Evolutionary conservation across 169 alveolate species (phyloP).

Genomic region (Plasmodium gallinaceum): DNA sequence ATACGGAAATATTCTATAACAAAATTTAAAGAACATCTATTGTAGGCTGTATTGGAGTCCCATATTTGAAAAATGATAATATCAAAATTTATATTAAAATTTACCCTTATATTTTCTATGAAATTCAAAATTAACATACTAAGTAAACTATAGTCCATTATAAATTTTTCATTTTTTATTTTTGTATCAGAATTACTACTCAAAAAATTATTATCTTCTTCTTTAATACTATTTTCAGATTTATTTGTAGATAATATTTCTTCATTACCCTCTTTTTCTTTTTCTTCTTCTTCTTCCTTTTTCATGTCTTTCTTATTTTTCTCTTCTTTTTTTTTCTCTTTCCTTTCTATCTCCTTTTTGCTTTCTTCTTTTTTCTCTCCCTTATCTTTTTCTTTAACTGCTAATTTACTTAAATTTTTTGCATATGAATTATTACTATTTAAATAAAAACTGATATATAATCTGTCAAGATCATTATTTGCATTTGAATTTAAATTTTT

Average conservation of each 20-base stretch:
- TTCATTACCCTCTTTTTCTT: not conserved
- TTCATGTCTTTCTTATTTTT: not conserved
- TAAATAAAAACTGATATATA: conserved; percentile 27
- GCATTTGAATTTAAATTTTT: not conserved
- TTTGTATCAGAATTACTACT: conserved; percentile 1
- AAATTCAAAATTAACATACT: conserved; percentile 57
- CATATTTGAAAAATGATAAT: conserved; percentile 63
- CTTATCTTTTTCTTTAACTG: not conserved
- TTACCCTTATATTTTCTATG: conserved; percentile 44
- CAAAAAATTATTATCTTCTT: not conserved
- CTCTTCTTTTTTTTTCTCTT: not conserved
- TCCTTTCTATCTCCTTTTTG: too few species aligned
- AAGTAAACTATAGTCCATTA: conserved; percentile 16
- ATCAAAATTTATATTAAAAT: conserved; percentile 34
- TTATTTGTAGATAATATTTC: not conserved
- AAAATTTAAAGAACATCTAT: conserved; percentile 73
- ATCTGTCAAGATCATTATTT: conserved; percentile 7
- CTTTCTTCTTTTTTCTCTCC: not conserved
- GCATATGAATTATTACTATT: not conserved
- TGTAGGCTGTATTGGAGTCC: conserved; percentile 74
- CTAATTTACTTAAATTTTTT: not conserved
- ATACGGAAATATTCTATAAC: conserved; percentile 55
- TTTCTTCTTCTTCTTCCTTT: not conserved
- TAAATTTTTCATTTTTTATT: not conserved
- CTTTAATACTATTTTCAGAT: not conserved